These are phyloP conservation scores for Sporopachydermia lactativora DNA, from an alignment of 805 yeast genomes.

Conservation along the genomic window DNA sequence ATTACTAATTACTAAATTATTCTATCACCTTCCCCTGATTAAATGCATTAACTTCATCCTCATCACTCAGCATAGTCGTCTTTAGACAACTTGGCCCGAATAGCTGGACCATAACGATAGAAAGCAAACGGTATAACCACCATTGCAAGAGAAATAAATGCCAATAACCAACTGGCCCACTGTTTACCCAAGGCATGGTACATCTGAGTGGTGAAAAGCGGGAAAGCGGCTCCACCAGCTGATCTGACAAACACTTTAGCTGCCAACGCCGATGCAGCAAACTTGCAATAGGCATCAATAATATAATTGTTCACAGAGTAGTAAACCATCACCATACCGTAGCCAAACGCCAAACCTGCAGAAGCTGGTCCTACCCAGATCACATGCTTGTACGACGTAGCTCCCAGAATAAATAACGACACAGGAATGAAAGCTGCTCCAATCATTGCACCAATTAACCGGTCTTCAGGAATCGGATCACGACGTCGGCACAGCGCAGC, in stretches of 20 bases:
- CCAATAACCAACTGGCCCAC: conserved; percentile 44
- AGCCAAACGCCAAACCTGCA: conserved; percentile 37
- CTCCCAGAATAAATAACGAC: conserved; percentile 48
- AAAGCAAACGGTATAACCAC: conserved; percentile 45
- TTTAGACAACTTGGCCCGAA: conserved; percentile 17
- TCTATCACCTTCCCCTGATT: too few species aligned
- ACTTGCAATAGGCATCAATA: conserved; percentile 71
- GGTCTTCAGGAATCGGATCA: conserved; percentile 42
- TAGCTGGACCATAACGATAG: conserved; percentile 30
- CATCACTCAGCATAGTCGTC: conserved; percentile 3
- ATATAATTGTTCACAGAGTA: conserved; percentile 63
- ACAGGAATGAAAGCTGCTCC: conserved; percentile 31
- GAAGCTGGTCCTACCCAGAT: conserved; percentile 46
- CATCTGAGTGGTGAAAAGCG: conserved; percentile 41
- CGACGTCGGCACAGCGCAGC: conserved; percentile 32
- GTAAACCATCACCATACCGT: conserved; percentile 42
- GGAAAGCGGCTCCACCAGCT: conserved; percentile 45
- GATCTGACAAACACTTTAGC: conserved; percentile 50
- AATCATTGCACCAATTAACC: conserved; percentile 40
- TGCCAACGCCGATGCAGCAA: conserved; percentile 42
- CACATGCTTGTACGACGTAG: conserved; percentile 34
- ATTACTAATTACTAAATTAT: too few species aligned
- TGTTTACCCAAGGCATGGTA: conserved; percentile 33
- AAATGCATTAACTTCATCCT: too few species aligned
- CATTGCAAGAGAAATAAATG: conserved; percentile 33